Conservation (phyloP, 345 rosid genomes). For the Rhizophora apiculata region DNA sequence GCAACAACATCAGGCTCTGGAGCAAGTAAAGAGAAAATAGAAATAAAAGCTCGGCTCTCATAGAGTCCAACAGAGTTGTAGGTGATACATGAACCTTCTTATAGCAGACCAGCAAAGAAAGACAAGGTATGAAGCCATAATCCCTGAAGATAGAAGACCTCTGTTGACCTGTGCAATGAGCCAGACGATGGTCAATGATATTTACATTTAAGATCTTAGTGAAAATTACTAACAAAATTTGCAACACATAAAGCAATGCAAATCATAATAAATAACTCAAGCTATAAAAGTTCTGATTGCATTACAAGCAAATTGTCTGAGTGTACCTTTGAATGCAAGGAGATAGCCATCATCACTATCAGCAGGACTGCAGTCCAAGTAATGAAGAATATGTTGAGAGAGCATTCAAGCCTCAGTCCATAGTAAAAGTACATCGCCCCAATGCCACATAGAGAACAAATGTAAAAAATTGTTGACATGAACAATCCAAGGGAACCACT, state of each 20-base stretch:
- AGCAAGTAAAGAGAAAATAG: too few species aligned
- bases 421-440: slow-evolving; percentile 50
- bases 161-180: slow-evolving; percentile 53
- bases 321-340: slow-evolving; percentile 69
- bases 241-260: neutral
- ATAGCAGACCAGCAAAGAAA: slow-evolving; percentile 95
- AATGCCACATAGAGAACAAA: slow-evolving; percentile 59
- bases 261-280: too few species aligned
- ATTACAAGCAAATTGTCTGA: neutral
- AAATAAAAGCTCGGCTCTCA: too few species aligned
- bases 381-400: slow-evolving; percentile 80
- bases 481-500: slow-evolving; percentile 69
- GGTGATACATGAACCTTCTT: slow-evolving; percentile 56
- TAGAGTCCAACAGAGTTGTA: too few species aligned
- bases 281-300: neutral
- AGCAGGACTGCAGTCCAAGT: slow-evolving; percentile 67
- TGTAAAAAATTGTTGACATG: slow-evolving; percentile 54
- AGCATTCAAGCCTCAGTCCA: slow-evolving; percentile 40
- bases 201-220: too few species aligned
- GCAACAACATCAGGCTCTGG: too few species aligned
- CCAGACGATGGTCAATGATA: neutral
- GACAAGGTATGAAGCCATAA: slow-evolving; percentile 84
- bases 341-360: slow-evolving; percentile 62
- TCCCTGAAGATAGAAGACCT: slow-evolving; percentile 75
- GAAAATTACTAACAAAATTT: neutral